Conservation (phyloP, 2,329 filamentous ascomycete genomes). For the Lachnellula hyalina region DNA sequence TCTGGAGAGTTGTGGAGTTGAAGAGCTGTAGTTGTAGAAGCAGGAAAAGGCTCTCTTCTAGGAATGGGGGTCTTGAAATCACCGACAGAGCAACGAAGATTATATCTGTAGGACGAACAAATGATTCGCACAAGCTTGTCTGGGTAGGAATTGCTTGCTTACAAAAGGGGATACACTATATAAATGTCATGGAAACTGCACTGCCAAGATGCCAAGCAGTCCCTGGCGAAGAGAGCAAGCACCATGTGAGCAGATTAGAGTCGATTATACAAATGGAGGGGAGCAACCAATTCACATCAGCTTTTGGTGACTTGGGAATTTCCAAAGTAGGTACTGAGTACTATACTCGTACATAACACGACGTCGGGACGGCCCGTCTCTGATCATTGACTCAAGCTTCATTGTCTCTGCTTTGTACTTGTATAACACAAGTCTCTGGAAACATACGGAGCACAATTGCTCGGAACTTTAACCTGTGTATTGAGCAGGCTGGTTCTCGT, state of each 20-base stretch:
- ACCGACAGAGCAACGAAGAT: too few relatives aligned
- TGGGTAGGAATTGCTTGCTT: too few relatives aligned
- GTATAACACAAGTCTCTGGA: not conserved
- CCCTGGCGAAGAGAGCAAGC: not conserved
- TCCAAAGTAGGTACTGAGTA: not conserved
- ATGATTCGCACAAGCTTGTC: too few relatives aligned
- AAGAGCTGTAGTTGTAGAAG: too few relatives aligned
- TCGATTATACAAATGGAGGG: not conserved
- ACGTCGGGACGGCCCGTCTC: too few relatives aligned
- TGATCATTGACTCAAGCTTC: too few relatives aligned
- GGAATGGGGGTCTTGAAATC: too few relatives aligned
- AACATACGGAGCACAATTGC: not conserved
- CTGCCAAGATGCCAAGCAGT: constrained; percentile 1
- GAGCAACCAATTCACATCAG: not conserved
- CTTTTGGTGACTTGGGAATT: not conserved
- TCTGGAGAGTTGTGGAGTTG: constrained; percentile 4
- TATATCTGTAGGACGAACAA: too few relatives aligned
- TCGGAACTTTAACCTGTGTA: not conserved
- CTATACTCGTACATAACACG: too few relatives aligned
- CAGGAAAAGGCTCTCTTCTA: too few relatives aligned
- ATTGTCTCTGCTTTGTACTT: not conserved
- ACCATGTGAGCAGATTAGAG: constrained; percentile 3
- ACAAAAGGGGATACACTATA: too few relatives aligned
- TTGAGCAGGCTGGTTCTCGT: not conserved
- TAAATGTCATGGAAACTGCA: not conserved